A percentile compares a stretch with the other conserved stretches of the same genome.
Conservation (phyloP, 495 filamentous ascomycete genomes). For the Penicillium herquei region DNA sequence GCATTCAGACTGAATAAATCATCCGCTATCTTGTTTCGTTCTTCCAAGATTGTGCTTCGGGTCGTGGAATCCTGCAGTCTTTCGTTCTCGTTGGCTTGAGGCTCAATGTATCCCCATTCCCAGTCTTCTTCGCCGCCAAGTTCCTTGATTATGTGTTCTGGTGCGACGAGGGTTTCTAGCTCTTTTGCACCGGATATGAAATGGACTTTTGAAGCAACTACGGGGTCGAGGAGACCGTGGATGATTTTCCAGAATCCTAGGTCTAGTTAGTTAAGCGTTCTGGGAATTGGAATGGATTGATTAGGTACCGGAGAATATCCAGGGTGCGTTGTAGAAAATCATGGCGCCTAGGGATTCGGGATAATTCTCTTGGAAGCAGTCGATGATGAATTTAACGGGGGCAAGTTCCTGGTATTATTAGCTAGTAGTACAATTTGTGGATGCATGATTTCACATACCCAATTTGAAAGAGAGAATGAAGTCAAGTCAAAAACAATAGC, state of each 20-base stretch:
- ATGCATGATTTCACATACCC: conserved; percentile 52
- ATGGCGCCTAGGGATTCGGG: conserved; percentile 84
- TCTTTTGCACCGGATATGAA: conserved; percentile 79
- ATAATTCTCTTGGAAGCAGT: conserved; percentile 95
- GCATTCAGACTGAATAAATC: conserved; percentile 65
- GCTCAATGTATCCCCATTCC: conserved; percentile 77
- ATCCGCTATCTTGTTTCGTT: conserved; percentile 57
- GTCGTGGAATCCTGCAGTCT: conserved; percentile 61
- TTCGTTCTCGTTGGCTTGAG: conserved; percentile 66
- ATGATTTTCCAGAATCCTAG: conserved; percentile 81
- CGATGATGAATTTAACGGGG: conserved; percentile 94
- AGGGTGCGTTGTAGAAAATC: conserved; percentile 89
- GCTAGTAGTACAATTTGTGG: background rate
- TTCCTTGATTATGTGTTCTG: conserved; percentile 66
- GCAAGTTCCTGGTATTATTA: conserved; percentile 69
- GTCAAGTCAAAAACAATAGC: conserved; percentile 93
- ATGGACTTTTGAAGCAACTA: conserved; percentile 92
- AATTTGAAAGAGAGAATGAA: conserved; percentile 83
- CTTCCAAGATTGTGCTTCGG: conserved; percentile 52
- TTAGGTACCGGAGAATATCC: conserved; percentile 75
- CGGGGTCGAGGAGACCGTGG: conserved; percentile 88
- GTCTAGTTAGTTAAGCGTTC: background rate
- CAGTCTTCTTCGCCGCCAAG: conserved; percentile 85
- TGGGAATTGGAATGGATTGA: background rate
- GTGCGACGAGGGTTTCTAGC: conserved; percentile 67